Conservation (phyloP, 2,329 filamentous ascomycete genomes). For the Trichoderma sp. region DNA sequence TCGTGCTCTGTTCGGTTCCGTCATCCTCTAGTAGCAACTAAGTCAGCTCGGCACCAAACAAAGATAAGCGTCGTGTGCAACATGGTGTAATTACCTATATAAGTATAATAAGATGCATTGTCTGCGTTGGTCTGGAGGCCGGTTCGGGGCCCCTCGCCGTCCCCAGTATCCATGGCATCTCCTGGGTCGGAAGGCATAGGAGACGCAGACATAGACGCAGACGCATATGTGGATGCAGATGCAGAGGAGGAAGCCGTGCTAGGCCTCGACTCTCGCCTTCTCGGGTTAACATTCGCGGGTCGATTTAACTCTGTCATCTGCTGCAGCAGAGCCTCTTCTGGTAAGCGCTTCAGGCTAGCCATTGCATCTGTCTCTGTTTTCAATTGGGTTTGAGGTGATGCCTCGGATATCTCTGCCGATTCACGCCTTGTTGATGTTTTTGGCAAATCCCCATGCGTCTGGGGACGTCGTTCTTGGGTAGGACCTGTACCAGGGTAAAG, state of each 20-base stretch:
- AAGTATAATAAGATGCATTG: constrained; percentile 4
- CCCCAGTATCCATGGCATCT: not conserved
- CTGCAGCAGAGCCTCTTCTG: constrained; percentile 26
- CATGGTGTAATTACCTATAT: not conserved
- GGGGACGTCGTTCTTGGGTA: not conserved
- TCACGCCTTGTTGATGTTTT: not conserved
- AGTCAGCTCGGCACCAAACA: not conserved
- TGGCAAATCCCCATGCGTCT: not conserved
- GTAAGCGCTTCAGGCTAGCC: constrained; percentile 24
- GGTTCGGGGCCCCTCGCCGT: not conserved
- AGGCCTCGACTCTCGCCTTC: not conserved
- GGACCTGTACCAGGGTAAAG: not conserved
- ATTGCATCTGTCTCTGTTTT: not conserved
- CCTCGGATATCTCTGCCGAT: not conserved
- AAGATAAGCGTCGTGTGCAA: not conserved
- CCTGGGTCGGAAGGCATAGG: not conserved
- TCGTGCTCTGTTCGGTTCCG: not conserved
- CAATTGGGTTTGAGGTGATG: not conserved
- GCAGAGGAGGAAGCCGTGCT: not conserved
- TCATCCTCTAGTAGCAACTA: not conserved
- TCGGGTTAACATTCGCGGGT: not conserved
- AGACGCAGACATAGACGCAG: not conserved
- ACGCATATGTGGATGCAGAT: not conserved
- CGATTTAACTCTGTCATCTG: not conserved
- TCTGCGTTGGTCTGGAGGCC: not conserved